phyloP scores from a whole-genome alignment of 352 stramenopile species.

The Pythium aristosporum region DNA sequence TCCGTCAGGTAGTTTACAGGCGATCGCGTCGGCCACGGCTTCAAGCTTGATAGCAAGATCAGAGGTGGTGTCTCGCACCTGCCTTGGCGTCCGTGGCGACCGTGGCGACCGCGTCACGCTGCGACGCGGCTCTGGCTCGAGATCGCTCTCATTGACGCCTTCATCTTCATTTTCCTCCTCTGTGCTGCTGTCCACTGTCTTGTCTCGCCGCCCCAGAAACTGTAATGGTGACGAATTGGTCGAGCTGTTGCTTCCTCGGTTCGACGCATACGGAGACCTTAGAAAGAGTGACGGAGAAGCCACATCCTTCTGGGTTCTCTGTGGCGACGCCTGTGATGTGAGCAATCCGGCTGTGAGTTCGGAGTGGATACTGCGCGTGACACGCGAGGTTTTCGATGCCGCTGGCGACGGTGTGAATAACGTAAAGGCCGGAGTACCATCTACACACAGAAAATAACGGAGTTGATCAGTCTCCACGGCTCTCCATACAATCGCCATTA shows the following conservation, averaged over 20 bases:
- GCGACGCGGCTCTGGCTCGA: neutral
- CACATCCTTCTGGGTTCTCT: slow-evolving; percentile 13
- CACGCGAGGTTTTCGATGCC: slow-evolving; percentile 15
- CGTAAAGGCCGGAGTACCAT: slow-evolving; percentile 35
- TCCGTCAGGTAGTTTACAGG: slow-evolving; percentile 5
- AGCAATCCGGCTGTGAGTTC: slow-evolving; percentile 13
- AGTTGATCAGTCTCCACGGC: neutral
- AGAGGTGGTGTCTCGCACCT: neutral
- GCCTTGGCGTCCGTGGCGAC: slow-evolving; percentile 15
- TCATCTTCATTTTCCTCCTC: slow-evolving; percentile 1
- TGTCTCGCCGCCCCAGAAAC: neutral
- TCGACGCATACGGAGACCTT: slow-evolving; percentile 50
- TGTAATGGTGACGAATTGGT: slow-evolving; percentile 6
- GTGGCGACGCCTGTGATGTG: slow-evolving; percentile 18
- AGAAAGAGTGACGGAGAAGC: slow-evolving; percentile 76
- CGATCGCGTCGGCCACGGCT: slow-evolving; percentile 15
- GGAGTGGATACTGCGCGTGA: slow-evolving; percentile 9
- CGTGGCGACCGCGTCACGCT: slow-evolving; percentile 1
- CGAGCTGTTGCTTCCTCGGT: slow-evolving; percentile 13
- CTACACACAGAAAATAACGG: slow-evolving; percentile 5
- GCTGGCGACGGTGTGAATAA: slow-evolving; percentile 57
- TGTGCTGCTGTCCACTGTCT: slow-evolving; percentile 1
- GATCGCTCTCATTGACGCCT: slow-evolving; percentile 4
- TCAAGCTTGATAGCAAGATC: slow-evolving; percentile 11
- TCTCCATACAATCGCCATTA: neutral